Percentiles rank a stretch among this genome's conserved stretches.
These are phyloP conservation scores for Rhinocladiella mackenziei DNA, from an alignment of 2,329 filamentous ascomycete species.

Conservation along the genomic window DNA sequence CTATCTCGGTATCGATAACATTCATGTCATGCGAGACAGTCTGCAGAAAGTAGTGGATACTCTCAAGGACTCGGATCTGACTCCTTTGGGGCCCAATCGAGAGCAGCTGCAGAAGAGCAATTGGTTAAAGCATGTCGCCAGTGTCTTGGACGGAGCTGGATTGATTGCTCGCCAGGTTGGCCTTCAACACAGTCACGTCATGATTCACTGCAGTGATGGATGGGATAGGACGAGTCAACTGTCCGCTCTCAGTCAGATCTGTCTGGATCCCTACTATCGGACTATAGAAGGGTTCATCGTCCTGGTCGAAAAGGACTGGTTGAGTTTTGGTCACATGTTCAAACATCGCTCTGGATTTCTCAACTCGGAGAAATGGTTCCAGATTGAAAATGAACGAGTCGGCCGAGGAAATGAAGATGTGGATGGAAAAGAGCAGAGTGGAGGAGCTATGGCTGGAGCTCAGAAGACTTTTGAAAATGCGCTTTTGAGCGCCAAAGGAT, in stretches of 20 bases:
- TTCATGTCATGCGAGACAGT: conserved; percentile 94
- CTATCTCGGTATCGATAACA: conserved; percentile 95
- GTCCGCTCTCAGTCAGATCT: conserved; percentile 83
- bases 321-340: conserved; percentile 98
- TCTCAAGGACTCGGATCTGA: conserved; percentile 87
- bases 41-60: conserved; percentile 82
- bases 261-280: conserved; percentile 91
- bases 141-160: conserved; percentile 76
- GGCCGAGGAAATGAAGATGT: conserved; percentile 44
- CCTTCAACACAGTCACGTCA: conserved; percentile 85
- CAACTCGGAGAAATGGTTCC: conserved; percentile 91
- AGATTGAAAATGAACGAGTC: conserved; percentile 74
- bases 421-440: conserved; percentile 35
- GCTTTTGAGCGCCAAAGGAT: conserved; percentile 76
- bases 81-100: conserved; percentile 73
- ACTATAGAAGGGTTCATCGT: conserved; percentile 94
- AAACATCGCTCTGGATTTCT: conserved; percentile 83
- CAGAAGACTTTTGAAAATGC: conserved; percentile 81
- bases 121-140: conserved; percentile 86
- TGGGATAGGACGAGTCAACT: conserved; percentile 98
- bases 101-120: conserved; percentile 77
- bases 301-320: conserved; percentile 93
- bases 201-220: conserved; percentile 97
- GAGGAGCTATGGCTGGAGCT: conserved; percentile 40
- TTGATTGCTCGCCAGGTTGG: conserved; percentile 84